Evolutionary conservation across 768 basidiomycete genomes (phyloP).

Genomic region (Leccinum broughii): DNA sequence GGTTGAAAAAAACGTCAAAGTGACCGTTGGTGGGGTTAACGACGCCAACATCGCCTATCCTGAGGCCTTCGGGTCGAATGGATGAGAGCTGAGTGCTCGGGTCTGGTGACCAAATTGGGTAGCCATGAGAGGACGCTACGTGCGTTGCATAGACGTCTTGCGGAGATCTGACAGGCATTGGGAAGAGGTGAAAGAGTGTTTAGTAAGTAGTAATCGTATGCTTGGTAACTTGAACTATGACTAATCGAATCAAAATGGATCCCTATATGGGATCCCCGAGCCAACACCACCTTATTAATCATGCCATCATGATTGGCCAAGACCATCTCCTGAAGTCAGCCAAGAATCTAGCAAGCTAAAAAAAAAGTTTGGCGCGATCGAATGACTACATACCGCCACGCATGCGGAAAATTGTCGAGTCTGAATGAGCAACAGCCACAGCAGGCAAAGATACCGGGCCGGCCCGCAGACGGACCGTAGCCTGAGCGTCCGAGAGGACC

Average conservation of each 20-base stretch:
- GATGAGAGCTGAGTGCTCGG: constrained; percentile 28
- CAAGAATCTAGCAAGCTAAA: no score
- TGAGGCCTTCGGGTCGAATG: constrained; percentile 31
- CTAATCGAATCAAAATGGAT: not conserved
- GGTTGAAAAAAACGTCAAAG: constrained; percentile 42
- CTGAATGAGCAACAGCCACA: not conserved
- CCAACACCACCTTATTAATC: not conserved
- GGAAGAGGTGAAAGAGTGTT: not conserved
- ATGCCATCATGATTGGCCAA: not conserved
- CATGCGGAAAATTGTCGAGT: not conserved
- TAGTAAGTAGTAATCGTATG: constrained; percentile 7
- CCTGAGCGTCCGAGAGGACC: not conserved
- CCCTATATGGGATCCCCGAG: not conserved
- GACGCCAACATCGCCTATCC: constrained; percentile 43
- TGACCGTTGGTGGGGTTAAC: constrained; percentile 33
- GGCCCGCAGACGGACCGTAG: not conserved
- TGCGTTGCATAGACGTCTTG: constrained; percentile 30
- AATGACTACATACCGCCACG: no score
- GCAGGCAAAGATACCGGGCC: not conserved
- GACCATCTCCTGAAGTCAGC: not conserved
- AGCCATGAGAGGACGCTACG: constrained; percentile 31
- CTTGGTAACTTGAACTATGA: constrained; percentile 4
- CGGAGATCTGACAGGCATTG: constrained; percentile 25
- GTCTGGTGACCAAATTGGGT: constrained; percentile 39
- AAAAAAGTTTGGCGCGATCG: no score